phyloP scores from a whole-genome alignment of 805 yeast genomes.

The Priceomyces castillae region DNA sequence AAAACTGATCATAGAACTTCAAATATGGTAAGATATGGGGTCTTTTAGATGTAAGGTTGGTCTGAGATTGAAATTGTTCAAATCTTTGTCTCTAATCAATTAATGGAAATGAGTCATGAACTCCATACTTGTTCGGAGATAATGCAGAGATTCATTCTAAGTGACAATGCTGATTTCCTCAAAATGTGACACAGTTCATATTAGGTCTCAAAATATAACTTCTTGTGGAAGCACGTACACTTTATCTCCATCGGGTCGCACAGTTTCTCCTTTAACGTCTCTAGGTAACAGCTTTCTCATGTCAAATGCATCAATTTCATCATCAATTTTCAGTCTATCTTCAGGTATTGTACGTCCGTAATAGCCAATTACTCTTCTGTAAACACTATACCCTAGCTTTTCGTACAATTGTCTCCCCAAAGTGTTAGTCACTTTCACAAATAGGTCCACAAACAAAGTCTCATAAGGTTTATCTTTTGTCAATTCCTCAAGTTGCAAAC shows the following conservation, averaged over 20 bases:
- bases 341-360: slow-evolving; percentile 59
- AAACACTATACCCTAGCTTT: slow-evolving; percentile 80
- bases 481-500: slow-evolving; percentile 66
- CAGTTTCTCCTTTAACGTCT: slow-evolving; percentile 52
- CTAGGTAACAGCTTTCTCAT: slow-evolving; percentile 68
- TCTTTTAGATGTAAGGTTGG: too few species aligned
- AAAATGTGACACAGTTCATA: too few species aligned
- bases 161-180: too few species aligned
- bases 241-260: slow-evolving; percentile 59
- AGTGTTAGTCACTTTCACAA: slow-evolving; percentile 81
- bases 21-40: too few species aligned
- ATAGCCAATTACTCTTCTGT: slow-evolving; percentile 84
- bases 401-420: slow-evolving; percentile 83
- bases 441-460: slow-evolving; percentile 84
- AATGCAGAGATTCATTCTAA: too few species aligned
- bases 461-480: slow-evolving; percentile 72
- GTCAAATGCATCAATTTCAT: slow-evolving; percentile 82
- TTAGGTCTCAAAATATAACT: slow-evolving; percentile 45
- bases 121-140: too few species aligned
- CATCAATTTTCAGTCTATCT: slow-evolving; percentile 50
- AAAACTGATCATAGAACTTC: too few species aligned
- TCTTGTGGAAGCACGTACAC: slow-evolving; percentile 65
- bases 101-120: too few species aligned
- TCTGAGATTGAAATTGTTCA: too few species aligned
- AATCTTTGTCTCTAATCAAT: too few species aligned